These are phyloP conservation scores for Xylariales sp. DNA, from an alignment of 2,329 filamentous ascomycete species.

Conservation along the genomic window DNA sequence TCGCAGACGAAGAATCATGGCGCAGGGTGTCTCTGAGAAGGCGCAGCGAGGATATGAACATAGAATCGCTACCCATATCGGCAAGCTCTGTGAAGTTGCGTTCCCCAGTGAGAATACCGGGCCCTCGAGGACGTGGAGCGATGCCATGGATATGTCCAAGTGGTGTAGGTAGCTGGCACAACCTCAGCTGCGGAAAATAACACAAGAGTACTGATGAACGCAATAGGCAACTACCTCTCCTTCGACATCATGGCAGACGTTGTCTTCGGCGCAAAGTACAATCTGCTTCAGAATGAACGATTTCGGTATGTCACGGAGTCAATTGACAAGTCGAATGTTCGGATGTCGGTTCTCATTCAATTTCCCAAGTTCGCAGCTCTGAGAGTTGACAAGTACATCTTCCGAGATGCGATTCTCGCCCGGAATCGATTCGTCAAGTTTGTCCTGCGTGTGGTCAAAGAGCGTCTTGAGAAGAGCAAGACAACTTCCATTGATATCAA, in stretches of 20 bases:
- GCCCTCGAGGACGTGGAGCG: background rate
- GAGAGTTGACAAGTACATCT: conserved; percentile 9
- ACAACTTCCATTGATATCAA: conserved; percentile 3
- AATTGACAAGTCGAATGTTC: conserved; percentile 12
- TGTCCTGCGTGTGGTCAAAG: conserved; percentile 6
- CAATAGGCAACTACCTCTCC: conserved; percentile 9
- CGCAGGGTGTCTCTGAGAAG: conserved; percentile 9
- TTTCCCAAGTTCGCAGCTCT: conserved; percentile 4
- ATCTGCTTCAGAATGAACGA: conserved; percentile 5
- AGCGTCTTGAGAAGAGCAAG: conserved; percentile 8
- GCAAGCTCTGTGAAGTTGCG: conserved; percentile 9
- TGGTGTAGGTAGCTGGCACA: conserved; percentile 7
- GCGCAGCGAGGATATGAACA: conserved; percentile 6
- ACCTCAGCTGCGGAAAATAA: too few species aligned
- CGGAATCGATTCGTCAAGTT: conserved; percentile 11
- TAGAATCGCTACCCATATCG: conserved; percentile 7
- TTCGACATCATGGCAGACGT: conserved; percentile 13
- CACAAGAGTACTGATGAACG: background rate
- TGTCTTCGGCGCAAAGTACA: conserved; percentile 9
- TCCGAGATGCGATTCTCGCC: conserved; percentile 6
- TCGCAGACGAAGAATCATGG: conserved; percentile 8
- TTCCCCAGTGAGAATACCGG: background rate
- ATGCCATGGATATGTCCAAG: conserved; percentile 9
- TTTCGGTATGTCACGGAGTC: conserved; percentile 9
- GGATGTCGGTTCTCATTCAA: conserved; percentile 10